phyloP scores from a whole-genome alignment of 164 flowering plant genomes.

The Vitis amurensis region DNA sequence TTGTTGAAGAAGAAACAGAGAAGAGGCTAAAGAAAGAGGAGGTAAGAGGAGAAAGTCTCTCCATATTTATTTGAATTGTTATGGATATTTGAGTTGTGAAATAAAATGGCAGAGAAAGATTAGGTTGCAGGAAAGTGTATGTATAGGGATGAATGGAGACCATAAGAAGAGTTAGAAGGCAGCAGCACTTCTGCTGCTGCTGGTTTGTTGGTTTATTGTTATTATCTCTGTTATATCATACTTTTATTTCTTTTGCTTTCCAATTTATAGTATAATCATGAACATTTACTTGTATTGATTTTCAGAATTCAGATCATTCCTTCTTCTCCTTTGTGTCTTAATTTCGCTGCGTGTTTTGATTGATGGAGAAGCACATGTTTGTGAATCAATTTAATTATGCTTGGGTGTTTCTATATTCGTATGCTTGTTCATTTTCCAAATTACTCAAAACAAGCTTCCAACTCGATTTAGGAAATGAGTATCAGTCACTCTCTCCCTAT shows the following conservation, averaged over 20 bases:
- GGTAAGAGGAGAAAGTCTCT: constrained; percentile 47
- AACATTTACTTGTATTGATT: constrained; percentile 30
- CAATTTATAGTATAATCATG: constrained; percentile 38
- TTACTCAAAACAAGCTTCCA: no score
- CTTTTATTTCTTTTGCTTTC: constrained; percentile 36
- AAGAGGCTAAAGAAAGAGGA: constrained; percentile 12
- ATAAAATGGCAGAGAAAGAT: constrained; percentile 49
- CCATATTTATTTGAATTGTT: constrained; percentile 68
- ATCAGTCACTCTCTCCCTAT: no score
- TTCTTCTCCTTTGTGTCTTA: neutral
- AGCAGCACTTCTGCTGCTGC: constrained; percentile 27
- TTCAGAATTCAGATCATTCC: constrained; percentile 16
- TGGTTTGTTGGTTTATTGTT: constrained; percentile 47
- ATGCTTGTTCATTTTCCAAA: no score
- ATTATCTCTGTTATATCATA: constrained; percentile 34
- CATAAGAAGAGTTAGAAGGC: constrained; percentile 17
- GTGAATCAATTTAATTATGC: no score
- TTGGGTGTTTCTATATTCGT: no score
- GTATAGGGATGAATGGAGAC: constrained; percentile 49
- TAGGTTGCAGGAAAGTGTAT: constrained; percentile 66
- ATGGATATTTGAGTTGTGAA: constrained; percentile 54
- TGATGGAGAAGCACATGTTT: neutral
- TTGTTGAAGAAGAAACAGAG: neutral
- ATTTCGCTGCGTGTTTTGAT: neutral
- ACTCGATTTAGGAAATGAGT: no score